Evolutionary conservation across 1,139 yeast genomes (phyloP).

Genomic region (Suhomyces kunorum): DNA sequence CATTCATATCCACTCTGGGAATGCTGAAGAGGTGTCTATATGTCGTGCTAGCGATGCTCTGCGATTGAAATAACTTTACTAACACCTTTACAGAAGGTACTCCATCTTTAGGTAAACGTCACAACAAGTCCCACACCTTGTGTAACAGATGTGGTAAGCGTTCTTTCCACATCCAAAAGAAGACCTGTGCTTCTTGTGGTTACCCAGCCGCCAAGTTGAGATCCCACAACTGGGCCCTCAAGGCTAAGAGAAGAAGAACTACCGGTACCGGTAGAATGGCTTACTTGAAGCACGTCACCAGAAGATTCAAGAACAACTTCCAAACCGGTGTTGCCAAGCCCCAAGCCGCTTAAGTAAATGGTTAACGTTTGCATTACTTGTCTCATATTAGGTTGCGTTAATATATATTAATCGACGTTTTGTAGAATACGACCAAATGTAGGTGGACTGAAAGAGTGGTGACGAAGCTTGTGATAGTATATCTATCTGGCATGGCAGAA

Average conservation of each 20-base stretch:
- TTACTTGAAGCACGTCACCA: slow-evolving; percentile 93
- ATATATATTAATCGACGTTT: slow-evolving; percentile 12
- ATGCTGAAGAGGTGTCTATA: no score
- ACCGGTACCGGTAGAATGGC: slow-evolving; percentile 99
- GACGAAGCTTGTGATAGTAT: background rate
- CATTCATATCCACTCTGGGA: background rate
- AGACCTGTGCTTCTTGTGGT: slow-evolving; percentile 98
- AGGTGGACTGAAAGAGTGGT: background rate
- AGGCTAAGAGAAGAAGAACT: slow-evolving; percentile 99
- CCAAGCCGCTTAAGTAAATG: slow-evolving; percentile 39
- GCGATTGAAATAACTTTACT: slow-evolving; percentile 11
- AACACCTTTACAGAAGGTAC: slow-evolving; percentile 81
- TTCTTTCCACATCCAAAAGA: slow-evolving; percentile 99
- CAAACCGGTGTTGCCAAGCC: slow-evolving; percentile 81
- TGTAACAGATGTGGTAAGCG: slow-evolving; percentile 99
- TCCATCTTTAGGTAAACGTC: slow-evolving; percentile 99
- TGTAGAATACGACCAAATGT: slow-evolving; percentile 8
- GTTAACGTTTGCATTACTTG: slow-evolving; percentile 15
- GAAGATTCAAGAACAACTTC: slow-evolving; percentile 99
- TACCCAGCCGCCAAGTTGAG: slow-evolving; percentile 99
- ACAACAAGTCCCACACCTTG: slow-evolving; percentile 99
- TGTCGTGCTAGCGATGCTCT: slow-evolving; percentile 1
- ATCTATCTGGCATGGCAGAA: no score
- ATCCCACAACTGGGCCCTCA: slow-evolving; percentile 98
- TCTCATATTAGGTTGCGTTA: slow-evolving; percentile 16